These are phyloP conservation scores for Bacidia gigantensis DNA, from an alignment of 495 filamentous ascomycete species.

Conservation along the genomic window DNA sequence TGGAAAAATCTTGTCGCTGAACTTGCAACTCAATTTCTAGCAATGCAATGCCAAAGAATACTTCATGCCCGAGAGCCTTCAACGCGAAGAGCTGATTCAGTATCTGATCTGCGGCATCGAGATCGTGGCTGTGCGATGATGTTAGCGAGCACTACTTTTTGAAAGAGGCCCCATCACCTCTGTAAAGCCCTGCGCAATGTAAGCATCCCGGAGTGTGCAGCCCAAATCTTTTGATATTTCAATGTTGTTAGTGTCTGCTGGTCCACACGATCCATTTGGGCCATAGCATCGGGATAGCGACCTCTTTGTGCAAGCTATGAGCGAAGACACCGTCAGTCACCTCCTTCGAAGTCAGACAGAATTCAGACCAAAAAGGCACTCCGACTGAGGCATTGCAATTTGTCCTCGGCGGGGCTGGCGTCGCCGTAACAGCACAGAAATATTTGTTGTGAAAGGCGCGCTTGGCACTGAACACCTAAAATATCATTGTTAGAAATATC, in stretches of 20 bases:
- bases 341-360: background rate
- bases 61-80: slow-evolving; percentile 46
- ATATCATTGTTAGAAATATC: slow-evolving; percentile 16
- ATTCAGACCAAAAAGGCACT: slow-evolving; percentile 39
- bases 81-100: slow-evolving; percentile 46
- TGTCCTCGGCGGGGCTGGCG: slow-evolving; percentile 59
- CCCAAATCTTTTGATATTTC: slow-evolving; percentile 70
- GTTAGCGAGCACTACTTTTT: background rate
- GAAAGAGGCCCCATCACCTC: slow-evolving; percentile 24
- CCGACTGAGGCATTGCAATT: slow-evolving; percentile 51
- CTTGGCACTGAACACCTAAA: slow-evolving; percentile 44
- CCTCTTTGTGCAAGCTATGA: slow-evolving; percentile 46
- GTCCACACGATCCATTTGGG: slow-evolving; percentile 51
- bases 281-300: slow-evolving; percentile 55
- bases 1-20: slow-evolving; percentile 45
- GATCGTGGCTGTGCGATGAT: slow-evolving; percentile 38
- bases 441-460: slow-evolving; percentile 55
- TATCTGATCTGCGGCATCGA: slow-evolving; percentile 52
- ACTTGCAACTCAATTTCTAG: slow-evolving; percentile 59
- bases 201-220: slow-evolving; percentile 55
- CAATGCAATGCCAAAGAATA: slow-evolving; percentile 54
- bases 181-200: slow-evolving; percentile 58
- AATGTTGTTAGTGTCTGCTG: slow-evolving; percentile 55
- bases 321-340: slow-evolving; percentile 5
- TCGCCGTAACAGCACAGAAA: slow-evolving; percentile 60